Base-by-base conservation (phyloP, 345 rosid species). In the Linum trigynum region DNA sequence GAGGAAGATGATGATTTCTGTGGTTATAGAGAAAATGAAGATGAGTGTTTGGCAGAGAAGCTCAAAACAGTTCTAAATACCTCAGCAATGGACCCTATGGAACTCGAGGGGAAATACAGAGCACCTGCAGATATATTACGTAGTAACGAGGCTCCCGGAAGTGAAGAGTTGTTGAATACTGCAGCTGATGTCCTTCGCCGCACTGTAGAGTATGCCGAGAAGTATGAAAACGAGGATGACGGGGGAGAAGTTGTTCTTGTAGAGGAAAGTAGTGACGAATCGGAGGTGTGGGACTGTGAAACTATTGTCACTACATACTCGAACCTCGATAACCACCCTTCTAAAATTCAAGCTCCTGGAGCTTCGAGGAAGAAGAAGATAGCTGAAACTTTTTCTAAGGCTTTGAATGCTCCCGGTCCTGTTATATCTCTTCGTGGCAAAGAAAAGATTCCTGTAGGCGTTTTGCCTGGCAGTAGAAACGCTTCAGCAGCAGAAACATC, bases 291-390 rank as follows among this genome's bases (percentile, higher is more conserved):
- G 75, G 98, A 90, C 69, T 83, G 97, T 51, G 82, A 86, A 66
- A 81, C 90, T 7, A 81, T 88, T 12, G 64, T 90, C 39, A 66
- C 96, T 9, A 94, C 92, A 0, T 84, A 76, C 71, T 82, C 97
- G 6, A 90, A 86, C 77, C 83, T 90, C 7, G 96, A 94, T 70
- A 94, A 94, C 79, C 91, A 83, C 72, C 97, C 97, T 63, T 87
- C 82, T 57, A 90, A 80, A 82, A 88, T 88, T 74, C 82, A 51
- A 65, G 90, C 85, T 57, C 88, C 91, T 0, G 81, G 55, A 74
- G 45, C 66, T 66, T 83, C 85, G 23, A 77, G 92, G 80, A 88
- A 72, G 74, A 87, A 86, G 82, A 81, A 65, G 83, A 69, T 85
- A 40, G 76, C 84, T 57, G 81, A 79, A 72, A 77, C 85, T 5